Evolutionary conservation across 176 grass and related monocot genomes (phyloP), one percentile per base, ranked within the genome.

Genomic region (bread wheat (Triticum aestivum)): DNA sequence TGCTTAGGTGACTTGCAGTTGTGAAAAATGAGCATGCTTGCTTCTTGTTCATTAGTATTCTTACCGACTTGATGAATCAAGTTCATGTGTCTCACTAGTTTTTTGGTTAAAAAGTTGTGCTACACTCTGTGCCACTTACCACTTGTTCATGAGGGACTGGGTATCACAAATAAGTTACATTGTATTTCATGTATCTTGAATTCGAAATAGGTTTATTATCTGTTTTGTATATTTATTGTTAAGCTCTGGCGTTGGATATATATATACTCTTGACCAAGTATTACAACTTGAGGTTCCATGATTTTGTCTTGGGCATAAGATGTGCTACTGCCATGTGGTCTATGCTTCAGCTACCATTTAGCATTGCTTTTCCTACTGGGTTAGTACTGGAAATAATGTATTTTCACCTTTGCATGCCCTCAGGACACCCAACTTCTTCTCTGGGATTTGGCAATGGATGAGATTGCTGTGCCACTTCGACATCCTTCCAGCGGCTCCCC

Each of bases 351-450:
- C 11, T 88, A 35, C 6, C 47, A 65, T 84, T 41, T 86, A 65
- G 21, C 61, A 38, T 20, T 51, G 32, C 5, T 67, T 44, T 51
- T 79, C 59, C 2, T 59, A 61, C 54, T 72, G 18, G 64, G 59
- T 41, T 58, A 65, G 51, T 83, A 27, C 66, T 29, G 17, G 27
- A 13, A 85, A 35, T 90, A 59, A 75, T 70, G 38, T 37, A 20
- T 30, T 75, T 75, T 59, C 11, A 44, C 15, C 56, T 58, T 79
- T 88, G 12, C 49, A 86, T 78, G 52, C 34, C 20, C 51, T 85
- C 75, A 99, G 97, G 94, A 99, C 33, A 91, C 92, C 11, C 94
- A 93, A 79, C 80, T 99, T 51, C 92, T 99, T 80, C 88, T 99
- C 61, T 99, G 94, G 97, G 97, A 97, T 82, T 83, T 99, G 77